These are phyloP conservation scores for Pichia paraexigua DNA, from an alignment of 805 yeast species.

Conservation along the genomic window DNA sequence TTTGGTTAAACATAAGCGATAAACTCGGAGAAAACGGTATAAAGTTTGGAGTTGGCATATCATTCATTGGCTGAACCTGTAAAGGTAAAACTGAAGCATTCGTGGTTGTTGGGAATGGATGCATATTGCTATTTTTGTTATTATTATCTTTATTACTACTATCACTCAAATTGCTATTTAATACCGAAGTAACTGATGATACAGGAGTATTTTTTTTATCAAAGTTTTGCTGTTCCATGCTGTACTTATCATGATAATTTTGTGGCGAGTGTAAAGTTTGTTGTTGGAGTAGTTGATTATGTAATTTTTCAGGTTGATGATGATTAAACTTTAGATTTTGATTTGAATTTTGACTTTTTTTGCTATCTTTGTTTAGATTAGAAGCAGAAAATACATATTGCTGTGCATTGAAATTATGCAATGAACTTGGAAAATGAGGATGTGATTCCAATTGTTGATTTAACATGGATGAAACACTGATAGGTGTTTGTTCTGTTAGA, in stretches of 20 bases:
- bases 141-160: no score
- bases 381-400: not conserved
- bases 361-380: not conserved
- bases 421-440: not conserved
- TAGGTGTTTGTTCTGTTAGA: not conserved
- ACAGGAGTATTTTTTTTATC: not conserved
- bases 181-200: not conserved
- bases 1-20: slow-evolving; percentile 25
- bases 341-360: not conserved
- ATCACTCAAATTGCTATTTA: no score
- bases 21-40: slow-evolving; percentile 22
- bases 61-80: not conserved
- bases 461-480: not conserved
- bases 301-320: not conserved
- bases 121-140: not conserved
- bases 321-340: not conserved
- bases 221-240: not conserved
- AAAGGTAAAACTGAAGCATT: not conserved
- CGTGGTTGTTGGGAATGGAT: not conserved
- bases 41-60: slow-evolving; percentile 5
- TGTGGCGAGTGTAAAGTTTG: not conserved
- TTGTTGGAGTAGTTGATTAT: not conserved
- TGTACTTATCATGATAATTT: not conserved
- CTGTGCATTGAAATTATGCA: not conserved
- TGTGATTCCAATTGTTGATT: not conserved